Percentiles rank a stretch among this genome's conserved stretches.
Evolutionary conservation across 23 red algal species (phyloP).

Genomic region (Pyropia yezoensis): DNA sequence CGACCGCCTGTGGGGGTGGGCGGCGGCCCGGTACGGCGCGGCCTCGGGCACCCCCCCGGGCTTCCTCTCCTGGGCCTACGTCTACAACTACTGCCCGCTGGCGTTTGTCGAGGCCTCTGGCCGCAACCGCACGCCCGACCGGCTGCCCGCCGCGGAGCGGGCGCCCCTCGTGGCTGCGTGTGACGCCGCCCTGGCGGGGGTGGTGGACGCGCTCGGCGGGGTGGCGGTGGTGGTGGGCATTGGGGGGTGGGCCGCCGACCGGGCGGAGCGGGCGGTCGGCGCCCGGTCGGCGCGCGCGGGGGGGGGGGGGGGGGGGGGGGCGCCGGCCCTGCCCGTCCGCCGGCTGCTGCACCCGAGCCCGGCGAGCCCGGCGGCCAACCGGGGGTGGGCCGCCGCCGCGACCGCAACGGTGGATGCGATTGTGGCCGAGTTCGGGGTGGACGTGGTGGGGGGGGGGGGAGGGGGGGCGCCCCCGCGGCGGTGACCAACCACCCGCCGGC

Average conservation of each 20-base stretch:
- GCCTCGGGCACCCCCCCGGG: background rate
- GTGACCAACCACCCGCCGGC: too few relatives aligned
- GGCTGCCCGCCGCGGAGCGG: constrained; percentile 20
- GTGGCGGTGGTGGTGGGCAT: constrained; percentile 24
- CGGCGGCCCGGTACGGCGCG: constrained; percentile 18
- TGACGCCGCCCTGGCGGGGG: constrained; percentile 26
- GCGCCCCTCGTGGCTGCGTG: constrained; percentile 9
- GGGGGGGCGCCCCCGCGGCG: too few relatives aligned
- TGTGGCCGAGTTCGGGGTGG: constrained; percentile 13
- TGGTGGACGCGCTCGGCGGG: constrained; percentile 18
- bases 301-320: too few relatives aligned
- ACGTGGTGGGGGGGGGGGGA: too few relatives aligned
- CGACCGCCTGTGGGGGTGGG: constrained; percentile 70
- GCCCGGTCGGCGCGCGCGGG: background rate
- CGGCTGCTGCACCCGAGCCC: constrained; percentile 43
- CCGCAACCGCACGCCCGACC: constrained; percentile 40
- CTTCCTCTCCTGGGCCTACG: constrained; percentile 53
- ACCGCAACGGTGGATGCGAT: constrained; percentile 17
- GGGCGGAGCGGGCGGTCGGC: constrained; percentile 11
- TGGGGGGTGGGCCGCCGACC: constrained; percentile 33
- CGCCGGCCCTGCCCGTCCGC: background rate
- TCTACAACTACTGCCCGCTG: constrained; percentile 75
- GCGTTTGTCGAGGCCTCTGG: constrained; percentile 58
- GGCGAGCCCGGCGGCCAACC: constrained; percentile 39
- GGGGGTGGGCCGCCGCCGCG: constrained; percentile 33